phyloP scores from a whole-genome alignment of 305 asterid species.

The Solanum aculeatissimum region DNA sequence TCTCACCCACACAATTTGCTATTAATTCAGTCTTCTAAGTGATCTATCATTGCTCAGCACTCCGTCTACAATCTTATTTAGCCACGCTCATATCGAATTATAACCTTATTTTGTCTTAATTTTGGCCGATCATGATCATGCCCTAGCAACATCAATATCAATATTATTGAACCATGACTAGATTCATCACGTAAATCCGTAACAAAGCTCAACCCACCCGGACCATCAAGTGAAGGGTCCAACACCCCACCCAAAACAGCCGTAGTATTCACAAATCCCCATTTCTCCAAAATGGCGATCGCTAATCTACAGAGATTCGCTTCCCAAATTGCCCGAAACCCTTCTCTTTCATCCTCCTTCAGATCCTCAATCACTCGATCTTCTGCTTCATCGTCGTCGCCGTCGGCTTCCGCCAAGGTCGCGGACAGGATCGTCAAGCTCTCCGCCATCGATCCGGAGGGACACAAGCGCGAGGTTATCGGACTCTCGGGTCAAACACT shows the following conservation, averaged over 20 bases:
- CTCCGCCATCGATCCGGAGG: conserved; percentile 61
- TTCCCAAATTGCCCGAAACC: conserved; percentile 33
- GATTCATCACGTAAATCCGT: too few species aligned
- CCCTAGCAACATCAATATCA: too few species aligned
- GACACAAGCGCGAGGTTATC: conserved; percentile 36
- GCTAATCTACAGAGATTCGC: conserved; percentile 50
- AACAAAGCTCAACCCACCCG: too few species aligned
- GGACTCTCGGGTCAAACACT: conserved; percentile 78
- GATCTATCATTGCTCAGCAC: not conserved
- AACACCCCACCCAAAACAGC: too few species aligned
- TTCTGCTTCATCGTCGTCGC: conserved; percentile 1
- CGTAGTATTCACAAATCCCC: not conserved
- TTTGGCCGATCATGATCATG: too few species aligned
- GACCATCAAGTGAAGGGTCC: too few species aligned
- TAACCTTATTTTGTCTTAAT: too few species aligned
- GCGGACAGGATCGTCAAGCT: conserved; percentile 74
- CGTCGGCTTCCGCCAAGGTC: conserved; percentile 46
- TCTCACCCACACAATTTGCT: not conserved
- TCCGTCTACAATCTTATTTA: not conserved
- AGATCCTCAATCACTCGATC: conserved; percentile 35
- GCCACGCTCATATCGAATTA: not conserved
- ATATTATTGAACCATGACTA: too few species aligned
- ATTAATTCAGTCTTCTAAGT: not conserved
- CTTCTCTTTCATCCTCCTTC: conserved; percentile 36
- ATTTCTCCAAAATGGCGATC: conserved; percentile 39